Evolutionary conservation across 306 rosid species (phyloP).

Genomic region (Quercus aquifolioides): DNA sequence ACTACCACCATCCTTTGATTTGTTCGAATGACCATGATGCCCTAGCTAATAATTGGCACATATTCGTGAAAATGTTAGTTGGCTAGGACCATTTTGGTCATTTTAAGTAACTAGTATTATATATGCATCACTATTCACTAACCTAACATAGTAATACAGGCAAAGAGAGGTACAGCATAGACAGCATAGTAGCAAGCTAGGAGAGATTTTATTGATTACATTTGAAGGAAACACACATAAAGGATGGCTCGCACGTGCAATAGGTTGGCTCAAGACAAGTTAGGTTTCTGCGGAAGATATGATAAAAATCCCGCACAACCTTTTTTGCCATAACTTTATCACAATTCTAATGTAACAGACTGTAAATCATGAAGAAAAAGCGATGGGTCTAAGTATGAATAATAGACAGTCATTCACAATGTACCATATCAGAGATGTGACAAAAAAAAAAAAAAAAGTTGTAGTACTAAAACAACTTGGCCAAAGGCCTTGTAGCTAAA

Average conservation of each 20-base stretch:
- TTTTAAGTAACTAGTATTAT: background rate
- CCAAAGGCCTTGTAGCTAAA: no score
- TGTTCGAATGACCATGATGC: constrained; percentile 32
- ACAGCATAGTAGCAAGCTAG: background rate
- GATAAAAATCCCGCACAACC: no score
- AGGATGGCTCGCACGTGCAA: constrained; percentile 45
- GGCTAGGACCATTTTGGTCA: constrained; percentile 37
- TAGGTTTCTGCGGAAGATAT: constrained; percentile 34
- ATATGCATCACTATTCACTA: constrained; percentile 26
- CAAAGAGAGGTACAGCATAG: constrained; percentile 7
- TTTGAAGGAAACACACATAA: constrained; percentile 20
- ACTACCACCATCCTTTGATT: constrained; percentile 39
- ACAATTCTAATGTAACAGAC: accelerated
- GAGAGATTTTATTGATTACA: constrained; percentile 13
- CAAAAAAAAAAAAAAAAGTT: no score
- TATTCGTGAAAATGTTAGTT: constrained; percentile 7
- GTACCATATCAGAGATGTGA: no score
- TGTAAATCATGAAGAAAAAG: accelerated
- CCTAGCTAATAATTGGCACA: constrained; percentile 36
- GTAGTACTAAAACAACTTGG: no score
- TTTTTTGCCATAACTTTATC: no score
- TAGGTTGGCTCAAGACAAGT: constrained; percentile 40
- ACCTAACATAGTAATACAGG: constrained; percentile 30
- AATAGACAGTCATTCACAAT: no score
- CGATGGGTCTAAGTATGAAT: no score